phyloP scores from a whole-genome alignment of 225 moss, liverwort and hornwort species.

The Anthoceros angustus region DNA sequence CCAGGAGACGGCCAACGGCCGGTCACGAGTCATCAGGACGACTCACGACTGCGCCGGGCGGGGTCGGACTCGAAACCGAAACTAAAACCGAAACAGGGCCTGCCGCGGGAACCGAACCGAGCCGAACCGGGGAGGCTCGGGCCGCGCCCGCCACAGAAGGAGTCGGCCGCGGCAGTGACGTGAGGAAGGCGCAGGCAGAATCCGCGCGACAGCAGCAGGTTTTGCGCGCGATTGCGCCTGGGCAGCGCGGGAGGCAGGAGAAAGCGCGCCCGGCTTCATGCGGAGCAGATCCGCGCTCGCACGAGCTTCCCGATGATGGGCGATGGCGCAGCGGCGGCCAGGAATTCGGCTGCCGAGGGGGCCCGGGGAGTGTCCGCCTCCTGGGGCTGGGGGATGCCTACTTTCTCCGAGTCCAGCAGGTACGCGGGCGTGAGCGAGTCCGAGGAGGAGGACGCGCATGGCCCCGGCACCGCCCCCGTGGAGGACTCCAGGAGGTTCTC shows the following conservation, averaged over 20 bases:
- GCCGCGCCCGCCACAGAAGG: too few relatives aligned
- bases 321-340: background rate
- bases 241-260: background rate
- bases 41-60: too few relatives aligned
- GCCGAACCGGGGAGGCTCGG: too few relatives aligned
- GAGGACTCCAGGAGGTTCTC: background rate
- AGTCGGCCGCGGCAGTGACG: too few relatives aligned
- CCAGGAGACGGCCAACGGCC: too few relatives aligned
- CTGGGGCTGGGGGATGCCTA: slow-evolving; percentile 1
- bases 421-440: background rate
- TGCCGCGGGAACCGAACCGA: too few relatives aligned
- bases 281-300: background rate
- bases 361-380: slow-evolving; percentile 1
- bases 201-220: too few relatives aligned
- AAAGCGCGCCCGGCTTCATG: background rate
- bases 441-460: background rate
- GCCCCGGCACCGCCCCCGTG: background rate
- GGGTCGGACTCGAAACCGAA: too few relatives aligned
- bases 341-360: slow-evolving; percentile 1
- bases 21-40: too few relatives aligned
- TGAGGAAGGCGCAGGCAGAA: too few relatives aligned
- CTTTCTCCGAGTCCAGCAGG: slow-evolving; percentile 1
- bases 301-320: slow-evolving; percentile 1
- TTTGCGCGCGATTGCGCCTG: too few relatives aligned
- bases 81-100: too few relatives aligned